phyloP scores from a whole-genome alignment of 179 eudicot species.

The Amaranthus tricolor region DNA sequence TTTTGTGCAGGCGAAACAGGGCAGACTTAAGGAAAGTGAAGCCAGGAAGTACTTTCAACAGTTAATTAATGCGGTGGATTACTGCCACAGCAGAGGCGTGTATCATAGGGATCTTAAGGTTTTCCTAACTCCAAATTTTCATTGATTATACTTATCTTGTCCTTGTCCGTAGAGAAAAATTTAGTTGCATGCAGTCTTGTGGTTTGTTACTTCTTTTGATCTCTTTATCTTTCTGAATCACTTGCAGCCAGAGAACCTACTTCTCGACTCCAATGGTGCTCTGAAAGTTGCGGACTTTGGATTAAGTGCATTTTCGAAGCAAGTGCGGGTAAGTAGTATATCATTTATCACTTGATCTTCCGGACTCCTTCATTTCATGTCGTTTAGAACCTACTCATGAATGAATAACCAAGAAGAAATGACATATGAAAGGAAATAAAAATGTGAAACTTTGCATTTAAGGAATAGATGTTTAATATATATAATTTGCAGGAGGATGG shows the following conservation, averaged over 20 bases:
- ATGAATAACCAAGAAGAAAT: not conserved
- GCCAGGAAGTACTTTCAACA: slow-evolving; percentile 89
- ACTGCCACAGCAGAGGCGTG: slow-evolving; percentile 90
- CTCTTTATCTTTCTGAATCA: not conserved
- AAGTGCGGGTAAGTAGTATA: slow-evolving; percentile 55
- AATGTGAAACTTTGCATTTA: not conserved
- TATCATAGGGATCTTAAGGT: slow-evolving; percentile 89
- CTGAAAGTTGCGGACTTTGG: slow-evolving; percentile 91
- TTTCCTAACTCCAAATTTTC: not conserved
- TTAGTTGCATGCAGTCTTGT: not conserved
- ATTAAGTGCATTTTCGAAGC: slow-evolving; percentile 75
- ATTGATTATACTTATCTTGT: not conserved
- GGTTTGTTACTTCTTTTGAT: not conserved
- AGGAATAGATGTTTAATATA: slow-evolving; percentile 4
- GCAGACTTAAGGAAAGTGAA: slow-evolving; percentile 67
- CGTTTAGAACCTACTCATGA: not conserved
- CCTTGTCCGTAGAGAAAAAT: not conserved
- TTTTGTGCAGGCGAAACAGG: slow-evolving; percentile 51
- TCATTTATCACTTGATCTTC: no score
- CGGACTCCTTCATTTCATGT: not conserved
- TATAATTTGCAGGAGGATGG: slow-evolving; percentile 64
- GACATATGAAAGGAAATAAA: not conserved
- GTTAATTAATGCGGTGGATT: slow-evolving; percentile 87
- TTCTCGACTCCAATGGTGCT: slow-evolving; percentile 63
- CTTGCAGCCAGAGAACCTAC: slow-evolving; percentile 80